phyloP scores from a whole-genome alignment of 805 yeast genomes.

The Lachancea meyersii region DNA sequence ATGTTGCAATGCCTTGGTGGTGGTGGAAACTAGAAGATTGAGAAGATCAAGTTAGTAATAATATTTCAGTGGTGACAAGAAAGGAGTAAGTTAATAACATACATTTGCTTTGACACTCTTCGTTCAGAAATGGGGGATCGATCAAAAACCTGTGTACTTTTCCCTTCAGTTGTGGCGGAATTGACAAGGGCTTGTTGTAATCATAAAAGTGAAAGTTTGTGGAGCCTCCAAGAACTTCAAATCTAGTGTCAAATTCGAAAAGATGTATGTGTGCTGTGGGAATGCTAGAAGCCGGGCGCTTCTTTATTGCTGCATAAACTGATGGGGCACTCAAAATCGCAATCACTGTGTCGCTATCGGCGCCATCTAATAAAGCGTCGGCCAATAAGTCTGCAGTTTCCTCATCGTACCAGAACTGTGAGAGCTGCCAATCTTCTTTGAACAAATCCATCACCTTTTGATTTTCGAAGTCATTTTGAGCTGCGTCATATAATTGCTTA shows the following conservation, averaged over 20 bases:
- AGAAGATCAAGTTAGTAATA: conserved; percentile 12
- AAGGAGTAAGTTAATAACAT: conserved; percentile 18
- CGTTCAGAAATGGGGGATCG: conserved; percentile 85
- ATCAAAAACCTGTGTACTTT: conserved; percentile 66
- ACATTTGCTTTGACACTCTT: conserved; percentile 70
- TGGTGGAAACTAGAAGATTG: conserved; percentile 42
- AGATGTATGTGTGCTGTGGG: conserved; percentile 70
- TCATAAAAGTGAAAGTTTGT: conserved; percentile 68
- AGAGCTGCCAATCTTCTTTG: conserved; percentile 89
- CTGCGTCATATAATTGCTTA: conserved; percentile 44
- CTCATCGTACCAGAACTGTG: conserved; percentile 87
- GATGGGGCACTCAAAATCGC: conserved; percentile 87
- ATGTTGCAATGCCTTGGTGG: conserved; percentile 54
- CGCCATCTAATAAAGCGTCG: conserved; percentile 68
- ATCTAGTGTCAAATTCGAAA: conserved; percentile 74
- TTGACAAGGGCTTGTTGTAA: conserved; percentile 58
- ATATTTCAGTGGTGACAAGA: too few species aligned
- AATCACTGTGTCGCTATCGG: conserved; percentile 62
- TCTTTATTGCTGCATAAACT: conserved; percentile 74
- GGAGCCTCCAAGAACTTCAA: conserved; percentile 62
- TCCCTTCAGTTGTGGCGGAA: conserved; percentile 51
- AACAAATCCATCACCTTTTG: conserved; percentile 61
- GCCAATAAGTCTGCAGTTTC: conserved; percentile 64
- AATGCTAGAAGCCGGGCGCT: conserved; percentile 42
- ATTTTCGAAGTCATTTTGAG: conserved; percentile 43